phyloP scores from a whole-genome alignment of 805 yeast species.

The Groenewaldozyma salmanticensis region DNA sequence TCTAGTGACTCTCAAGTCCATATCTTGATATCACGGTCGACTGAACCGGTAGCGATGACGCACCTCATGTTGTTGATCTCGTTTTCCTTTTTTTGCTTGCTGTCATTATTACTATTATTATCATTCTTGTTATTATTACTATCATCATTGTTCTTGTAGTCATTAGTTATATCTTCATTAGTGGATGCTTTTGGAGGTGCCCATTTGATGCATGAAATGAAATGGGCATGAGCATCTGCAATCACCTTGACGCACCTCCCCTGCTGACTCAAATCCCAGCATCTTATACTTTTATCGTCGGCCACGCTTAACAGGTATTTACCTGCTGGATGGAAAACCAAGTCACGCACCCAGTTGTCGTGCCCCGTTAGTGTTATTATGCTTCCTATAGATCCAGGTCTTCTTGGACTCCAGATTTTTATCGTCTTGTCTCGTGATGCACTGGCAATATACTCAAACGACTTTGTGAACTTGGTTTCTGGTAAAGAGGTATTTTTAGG shows the following conservation, averaged over 20 bases:
- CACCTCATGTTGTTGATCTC: conserved; percentile 45
- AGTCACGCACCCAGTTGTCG: conserved; percentile 73
- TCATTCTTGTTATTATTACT: too few relatives aligned
- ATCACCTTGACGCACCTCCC: conserved; percentile 43
- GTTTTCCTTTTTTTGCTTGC: conserved; percentile 13
- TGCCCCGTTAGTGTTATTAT: conserved; percentile 60
- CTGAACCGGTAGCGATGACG: conserved; percentile 53
- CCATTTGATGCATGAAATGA: conserved; percentile 48
- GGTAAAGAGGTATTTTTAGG: conserved; percentile 22
- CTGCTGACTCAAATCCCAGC: conserved; percentile 59
- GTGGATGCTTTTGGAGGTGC: conserved; percentile 22
- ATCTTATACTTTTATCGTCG: conserved; percentile 66
- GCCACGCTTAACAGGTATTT: conserved; percentile 57
- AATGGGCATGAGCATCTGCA: conserved; percentile 59
- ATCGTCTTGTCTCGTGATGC: conserved; percentile 72
- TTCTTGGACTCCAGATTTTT: conserved; percentile 66
- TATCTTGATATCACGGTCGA: conserved; percentile 44
- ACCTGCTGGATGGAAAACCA: conserved; percentile 69
- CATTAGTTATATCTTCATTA: conserved; percentile 14
- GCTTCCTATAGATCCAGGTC: conserved; percentile 29
- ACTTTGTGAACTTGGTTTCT: conserved; percentile 13
- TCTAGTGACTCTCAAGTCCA: too few relatives aligned
- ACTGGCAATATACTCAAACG: conserved; percentile 55
- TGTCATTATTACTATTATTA: too few relatives aligned
- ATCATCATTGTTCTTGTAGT: conserved; percentile 19